Base-by-base conservation (phyloP, 2,329 filamentous ascomycete genomes). In the Aspergillus niger region DNA sequence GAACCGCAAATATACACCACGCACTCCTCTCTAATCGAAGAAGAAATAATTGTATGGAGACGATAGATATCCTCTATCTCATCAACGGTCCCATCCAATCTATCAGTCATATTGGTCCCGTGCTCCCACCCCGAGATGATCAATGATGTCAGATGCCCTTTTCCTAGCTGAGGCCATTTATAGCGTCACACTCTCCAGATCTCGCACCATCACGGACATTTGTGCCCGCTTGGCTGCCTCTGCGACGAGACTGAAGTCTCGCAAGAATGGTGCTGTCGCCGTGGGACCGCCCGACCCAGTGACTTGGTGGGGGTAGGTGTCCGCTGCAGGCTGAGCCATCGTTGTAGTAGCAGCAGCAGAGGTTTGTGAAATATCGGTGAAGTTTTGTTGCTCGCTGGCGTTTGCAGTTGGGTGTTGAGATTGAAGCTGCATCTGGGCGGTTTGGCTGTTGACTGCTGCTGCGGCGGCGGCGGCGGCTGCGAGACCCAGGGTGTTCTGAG, bases 191-290 rank as follows among this genome's bases (percentile, higher is more conserved):
- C 75, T 72, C 63, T 79, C 92, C 72, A 98, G 84, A 76, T 97
- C 94, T 63, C 93, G 85, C 83, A 93, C 90, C 74, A 97, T 81
- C 70, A 92, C 88, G 44, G 91, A 91, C 83, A 97, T 91, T 77
- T 97, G 92, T 8, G 94, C 94, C 44, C 93, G 84, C 79, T 96
- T 97, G 47, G 92, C 94, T 2, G 94, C 94, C 81, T 98, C 94
- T 38, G 93, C 93, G 44, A 97, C 85, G 30, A 97, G 85, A 60
- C 86, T 94, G 71, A 94, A 91, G 76, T 96, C 89, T 69, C 89
- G 87, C 62, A 96, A 83, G 72, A 92, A 92, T 3, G 82, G 82
- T 8, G 82, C 81, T 1, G 84, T 86, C 11, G 77, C 76, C 10
- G 73, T 72, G 1, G 75, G 73, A 7, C 74, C 75, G 5, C 73